Conservation (phyloP, 345 rosid genomes). For the Brassica cretica region DNA sequence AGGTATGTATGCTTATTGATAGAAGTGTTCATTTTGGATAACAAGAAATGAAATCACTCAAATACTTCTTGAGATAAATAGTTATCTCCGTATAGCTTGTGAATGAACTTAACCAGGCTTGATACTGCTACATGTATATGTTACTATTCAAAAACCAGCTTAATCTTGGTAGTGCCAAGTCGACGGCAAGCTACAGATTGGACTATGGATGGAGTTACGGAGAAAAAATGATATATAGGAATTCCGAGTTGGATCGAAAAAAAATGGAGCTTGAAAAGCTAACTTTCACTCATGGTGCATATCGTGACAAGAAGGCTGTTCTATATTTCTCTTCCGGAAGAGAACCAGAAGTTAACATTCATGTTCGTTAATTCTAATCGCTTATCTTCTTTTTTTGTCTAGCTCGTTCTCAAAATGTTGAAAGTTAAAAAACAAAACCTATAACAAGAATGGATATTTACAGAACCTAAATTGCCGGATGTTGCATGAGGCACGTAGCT, state of each 20-base stretch:
- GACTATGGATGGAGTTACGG: background rate
- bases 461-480: slow-evolving; percentile 1
- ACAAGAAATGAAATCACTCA: too few relatives aligned
- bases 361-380: background rate
- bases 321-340: background rate
- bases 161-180: background rate
- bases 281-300: slow-evolving; percentile 19
- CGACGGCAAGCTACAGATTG: background rate
- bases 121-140: too few relatives aligned
- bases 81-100: too few relatives aligned
- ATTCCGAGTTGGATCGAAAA: background rate
- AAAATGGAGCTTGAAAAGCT: slow-evolving; percentile 17
- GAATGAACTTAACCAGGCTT: too few relatives aligned
- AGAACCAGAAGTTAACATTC: background rate
- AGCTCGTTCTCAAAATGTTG: background rate
- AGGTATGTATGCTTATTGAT: too few relatives aligned
- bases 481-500: slow-evolving; percentile 1
- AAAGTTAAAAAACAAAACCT: background rate
- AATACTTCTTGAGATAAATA: too few relatives aligned
- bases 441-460: background rate
- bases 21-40: too few relatives aligned
- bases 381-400: background rate
- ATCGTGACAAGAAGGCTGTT: slow-evolving; percentile 11
- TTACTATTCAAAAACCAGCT: background rate
- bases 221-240: background rate